phyloP scores from a whole-genome alignment of 192 early-diverging fungal genomes.

The Phycomyces nitens region DNA sequence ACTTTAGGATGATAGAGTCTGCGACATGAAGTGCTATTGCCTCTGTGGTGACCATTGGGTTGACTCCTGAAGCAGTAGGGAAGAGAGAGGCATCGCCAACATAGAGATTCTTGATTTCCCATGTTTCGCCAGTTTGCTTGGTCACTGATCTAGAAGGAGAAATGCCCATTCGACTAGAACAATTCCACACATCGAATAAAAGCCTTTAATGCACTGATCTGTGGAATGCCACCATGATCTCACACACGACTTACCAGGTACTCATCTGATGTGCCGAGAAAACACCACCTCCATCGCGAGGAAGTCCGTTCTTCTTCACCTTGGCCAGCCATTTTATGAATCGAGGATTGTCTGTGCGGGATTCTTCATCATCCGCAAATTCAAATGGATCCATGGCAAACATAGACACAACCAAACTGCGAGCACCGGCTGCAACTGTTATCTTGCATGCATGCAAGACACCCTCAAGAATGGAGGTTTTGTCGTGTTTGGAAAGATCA shows the following conservation, averaged over 20 bases:
- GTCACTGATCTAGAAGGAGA: constrained; percentile 49
- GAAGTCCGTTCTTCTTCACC: constrained; percentile 33
- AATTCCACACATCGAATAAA: neutral
- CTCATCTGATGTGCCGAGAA: constrained; percentile 68
- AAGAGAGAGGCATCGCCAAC: constrained; percentile 71
- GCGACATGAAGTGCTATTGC: constrained; percentile 30
- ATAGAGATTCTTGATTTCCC: constrained; percentile 70
- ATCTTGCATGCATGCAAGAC: constrained; percentile 41
- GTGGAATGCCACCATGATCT: too few relatives aligned
- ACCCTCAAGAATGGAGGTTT: constrained; percentile 39
- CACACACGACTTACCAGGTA: constrained; percentile 42
- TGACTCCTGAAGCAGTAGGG: constrained; percentile 71
- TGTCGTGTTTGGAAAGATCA: constrained; percentile 52
- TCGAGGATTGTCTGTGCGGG: constrained; percentile 29
- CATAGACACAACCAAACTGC: constrained; percentile 48
- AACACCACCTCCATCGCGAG: constrained; percentile 29
- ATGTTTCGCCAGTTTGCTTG: constrained; percentile 66
- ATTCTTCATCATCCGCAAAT: constrained; percentile 34
- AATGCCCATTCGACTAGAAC: constrained; percentile 58
- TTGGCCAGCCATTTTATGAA: constrained; percentile 30
- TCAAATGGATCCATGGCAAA: constrained; percentile 36
- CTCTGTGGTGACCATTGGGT: constrained; percentile 53
- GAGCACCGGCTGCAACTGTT: constrained; percentile 65
- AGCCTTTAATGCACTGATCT: too few relatives aligned
- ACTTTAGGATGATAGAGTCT: constrained; percentile 11